Base-by-base conservation (phyloP, 1,284 basidiomycete genomes). In the Cryptococcus sp. region DNA sequence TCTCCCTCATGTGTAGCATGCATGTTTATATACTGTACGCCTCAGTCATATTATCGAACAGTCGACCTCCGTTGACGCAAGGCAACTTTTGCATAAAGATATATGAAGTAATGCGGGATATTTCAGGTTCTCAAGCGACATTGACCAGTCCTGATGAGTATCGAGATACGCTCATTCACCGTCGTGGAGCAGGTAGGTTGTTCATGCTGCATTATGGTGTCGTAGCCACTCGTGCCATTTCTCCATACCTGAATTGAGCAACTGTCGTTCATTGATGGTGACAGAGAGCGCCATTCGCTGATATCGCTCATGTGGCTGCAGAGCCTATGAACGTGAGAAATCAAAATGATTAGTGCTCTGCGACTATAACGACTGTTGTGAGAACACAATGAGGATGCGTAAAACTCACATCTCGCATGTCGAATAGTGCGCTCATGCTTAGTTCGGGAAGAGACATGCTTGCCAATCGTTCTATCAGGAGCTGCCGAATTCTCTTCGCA, bases 141-240 rank as follows among this genome's bases (percentile, higher is more conserved):
- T 35, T 35, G 31, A 35, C 31, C 31, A 35, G 31, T 8, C 13
- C 31, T 35, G 60, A 27, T 76, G 75, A 41, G 82, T 70, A 46
- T 84, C 81, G 55, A 85, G 81, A 84, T 81, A 61, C 94, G 76
- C 51, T 88, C 84, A 47, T 76, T 67, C 42, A 82, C 79, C 8
- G 78, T 74, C 25, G 63, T 64, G 48, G 54, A 53, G n/a, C 56
- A 54, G 31, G 13, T 25, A 6, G 25, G 25, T 25, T 5, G 8
- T 13, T 35, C 31, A 35, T 35, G 31, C 31, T 35, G 10, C 31
- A 35, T 35, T 4, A 10, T 35, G 8, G 31, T 35, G 31, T 35
- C 7, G 31, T 75, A 64, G 94, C 91, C 56, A 95, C 19, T 66
- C 62, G 11, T 59, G 53, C 78, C 75, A 78, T 42, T 65, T 65